Evolutionary conservation across 768 basidiomycete species (phyloP).

Genomic region (Tephrocybe sp.): DNA sequence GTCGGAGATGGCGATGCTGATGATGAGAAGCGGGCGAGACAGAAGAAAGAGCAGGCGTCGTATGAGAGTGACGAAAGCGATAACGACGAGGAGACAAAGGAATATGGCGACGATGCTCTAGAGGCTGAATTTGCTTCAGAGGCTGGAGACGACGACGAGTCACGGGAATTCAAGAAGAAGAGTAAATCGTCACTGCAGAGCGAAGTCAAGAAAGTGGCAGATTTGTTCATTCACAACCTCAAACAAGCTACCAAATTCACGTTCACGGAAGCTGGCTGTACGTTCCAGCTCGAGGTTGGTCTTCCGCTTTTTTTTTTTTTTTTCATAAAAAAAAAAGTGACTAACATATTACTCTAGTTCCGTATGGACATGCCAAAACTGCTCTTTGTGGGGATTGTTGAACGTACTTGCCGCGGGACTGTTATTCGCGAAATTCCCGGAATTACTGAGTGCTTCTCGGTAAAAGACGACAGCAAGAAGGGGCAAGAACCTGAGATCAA

Average conservation of each 20-base stretch:
- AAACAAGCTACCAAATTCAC: constrained; percentile 70
- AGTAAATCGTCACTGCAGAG: constrained; percentile 34
- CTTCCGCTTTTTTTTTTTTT: neutral
- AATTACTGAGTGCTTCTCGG: constrained; percentile 85
- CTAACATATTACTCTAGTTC: constrained; percentile 54
- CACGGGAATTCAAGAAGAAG: constrained; percentile 26
- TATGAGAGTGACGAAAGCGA: constrained; percentile 75
- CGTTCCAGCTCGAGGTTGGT: constrained; percentile 83
- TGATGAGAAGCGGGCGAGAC: constrained; percentile 70
- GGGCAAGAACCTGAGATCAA: constrained; percentile 47
- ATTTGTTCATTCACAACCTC: constrained; percentile 57
- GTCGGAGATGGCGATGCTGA: constrained; percentile 83
- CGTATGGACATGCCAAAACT: constrained; percentile 87
- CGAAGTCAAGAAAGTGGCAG: constrained; percentile 43
- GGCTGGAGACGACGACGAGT: constrained; percentile 36
- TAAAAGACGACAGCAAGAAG: constrained; percentile 58
- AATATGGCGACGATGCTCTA: constrained; percentile 56
- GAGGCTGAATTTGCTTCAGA: constrained; percentile 65
- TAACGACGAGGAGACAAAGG: constrained; percentile 47
- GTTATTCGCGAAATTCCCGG: constrained; percentile 89
- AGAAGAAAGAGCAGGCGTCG: constrained; percentile 70
- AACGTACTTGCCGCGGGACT: constrained; percentile 80
- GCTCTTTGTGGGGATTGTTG: constrained; percentile 90
- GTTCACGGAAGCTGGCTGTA: constrained; percentile 67
- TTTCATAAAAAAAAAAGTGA: neutral